phyloP scores from a whole-genome alignment of 805 yeast species.

The Spathaspora hagerdaliae region DNA sequence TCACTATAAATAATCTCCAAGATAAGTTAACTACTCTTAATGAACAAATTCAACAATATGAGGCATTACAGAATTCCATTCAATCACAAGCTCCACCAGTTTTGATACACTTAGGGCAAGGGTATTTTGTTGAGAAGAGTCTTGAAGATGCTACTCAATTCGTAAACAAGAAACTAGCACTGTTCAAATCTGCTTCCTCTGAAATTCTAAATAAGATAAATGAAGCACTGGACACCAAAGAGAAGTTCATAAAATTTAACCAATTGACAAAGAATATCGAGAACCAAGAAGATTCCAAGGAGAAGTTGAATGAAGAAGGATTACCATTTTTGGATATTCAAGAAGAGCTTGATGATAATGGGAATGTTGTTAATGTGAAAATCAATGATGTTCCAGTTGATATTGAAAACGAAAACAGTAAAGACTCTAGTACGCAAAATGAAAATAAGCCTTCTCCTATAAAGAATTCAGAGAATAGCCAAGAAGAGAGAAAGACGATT shows the following conservation, averaged over 20 bases:
- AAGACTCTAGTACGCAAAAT: background rate
- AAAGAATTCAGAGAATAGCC: no score
- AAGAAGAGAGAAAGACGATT: no score
- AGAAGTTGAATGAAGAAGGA: slow-evolving; percentile 37
- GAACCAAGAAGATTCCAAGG: slow-evolving; percentile 3
- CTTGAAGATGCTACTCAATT: slow-evolving; percentile 24
- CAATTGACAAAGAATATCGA: slow-evolving; percentile 6
- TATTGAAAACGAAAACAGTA: background rate
- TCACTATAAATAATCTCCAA: slow-evolving; percentile 1
- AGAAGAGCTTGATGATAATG: slow-evolving; percentile 80
- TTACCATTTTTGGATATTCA: slow-evolving; percentile 76
- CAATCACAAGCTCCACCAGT: slow-evolving; percentile 3
- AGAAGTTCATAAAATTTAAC: slow-evolving; percentile 19
- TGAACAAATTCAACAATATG: slow-evolving; percentile 1
- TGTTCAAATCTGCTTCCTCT: slow-evolving; percentile 32
- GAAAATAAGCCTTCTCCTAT: no score
- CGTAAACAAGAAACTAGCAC: slow-evolving; percentile 21
- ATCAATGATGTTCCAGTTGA: slow-evolving; percentile 17
- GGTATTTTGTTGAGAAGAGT: slow-evolving; percentile 34
- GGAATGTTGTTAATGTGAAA: slow-evolving; percentile 46
- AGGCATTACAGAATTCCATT: slow-evolving; percentile 1
- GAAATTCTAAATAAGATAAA: slow-evolving; percentile 37
- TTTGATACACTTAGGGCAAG: slow-evolving; percentile 36
- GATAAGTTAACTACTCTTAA: background rate
- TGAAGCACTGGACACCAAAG: slow-evolving; percentile 32